Evolutionary conservation across 768 basidiomycete genomes (phyloP).

Genomic region (Termitomyces bulborhizus): DNA sequence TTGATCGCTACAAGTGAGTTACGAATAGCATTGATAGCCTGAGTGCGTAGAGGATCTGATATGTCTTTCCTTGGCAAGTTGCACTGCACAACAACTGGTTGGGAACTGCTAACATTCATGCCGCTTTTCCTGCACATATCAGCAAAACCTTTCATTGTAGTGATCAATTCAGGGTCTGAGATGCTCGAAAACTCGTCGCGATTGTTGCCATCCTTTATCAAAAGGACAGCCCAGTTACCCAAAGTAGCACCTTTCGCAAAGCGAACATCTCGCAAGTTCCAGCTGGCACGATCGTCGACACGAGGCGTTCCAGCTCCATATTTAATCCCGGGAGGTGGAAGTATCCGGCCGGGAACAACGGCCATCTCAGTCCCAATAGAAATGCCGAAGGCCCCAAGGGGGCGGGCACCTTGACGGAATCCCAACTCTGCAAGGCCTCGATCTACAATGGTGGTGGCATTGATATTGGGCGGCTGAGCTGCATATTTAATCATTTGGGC

Average conservation of each 20-base stretch:
- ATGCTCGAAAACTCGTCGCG: slow-evolving; percentile 55
- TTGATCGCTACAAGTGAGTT: slow-evolving; percentile 31
- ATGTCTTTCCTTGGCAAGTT: slow-evolving; percentile 45
- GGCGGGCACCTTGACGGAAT: slow-evolving; percentile 31
- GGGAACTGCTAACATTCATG: slow-evolving; percentile 38
- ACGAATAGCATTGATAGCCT: slow-evolving; percentile 43
- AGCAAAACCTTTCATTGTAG: slow-evolving; percentile 45
- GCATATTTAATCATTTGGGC: slow-evolving; percentile 68
- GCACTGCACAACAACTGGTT: slow-evolving; percentile 33
- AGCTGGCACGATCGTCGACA: slow-evolving; percentile 63
- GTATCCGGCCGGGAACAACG: slow-evolving; percentile 63
- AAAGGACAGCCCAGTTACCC: slow-evolving; percentile 60
- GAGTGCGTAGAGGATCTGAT: slow-evolving; percentile 46
- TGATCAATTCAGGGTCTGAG: slow-evolving; percentile 46
- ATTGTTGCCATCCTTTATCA: slow-evolving; percentile 52
- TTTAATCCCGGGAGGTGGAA: slow-evolving; percentile 52
- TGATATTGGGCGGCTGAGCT: slow-evolving; percentile 65
- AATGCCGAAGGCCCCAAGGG: slow-evolving; percentile 56
- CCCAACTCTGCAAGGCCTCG: slow-evolving; percentile 62
- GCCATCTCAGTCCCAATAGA: slow-evolving; percentile 57
- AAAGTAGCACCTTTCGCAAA: slow-evolving; percentile 55
- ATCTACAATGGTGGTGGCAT: slow-evolving; percentile 54
- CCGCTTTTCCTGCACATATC: slow-evolving; percentile 61
- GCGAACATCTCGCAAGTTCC: slow-evolving; percentile 67
- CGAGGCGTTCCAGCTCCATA: slow-evolving; percentile 44